Percentiles rank a stretch among this genome's conserved stretches.
phyloP scores from a whole-genome alignment of 345 rosid genomes.

The Erucastrum elatum region DNA sequence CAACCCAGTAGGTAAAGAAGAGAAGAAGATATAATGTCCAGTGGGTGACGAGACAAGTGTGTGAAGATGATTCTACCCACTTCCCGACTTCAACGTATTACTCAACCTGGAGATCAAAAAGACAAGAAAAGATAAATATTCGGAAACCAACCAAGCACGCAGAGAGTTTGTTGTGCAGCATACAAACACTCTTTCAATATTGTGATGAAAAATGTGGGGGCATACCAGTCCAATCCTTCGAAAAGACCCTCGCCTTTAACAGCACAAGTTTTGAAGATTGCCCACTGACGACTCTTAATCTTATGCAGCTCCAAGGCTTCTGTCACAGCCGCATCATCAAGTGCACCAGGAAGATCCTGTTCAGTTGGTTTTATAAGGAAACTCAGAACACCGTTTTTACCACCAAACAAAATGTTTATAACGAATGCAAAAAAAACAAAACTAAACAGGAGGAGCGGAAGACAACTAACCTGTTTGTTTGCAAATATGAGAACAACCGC shows the following conservation, averaged over 20 bases:
- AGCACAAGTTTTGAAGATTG: slow-evolving; percentile 69
- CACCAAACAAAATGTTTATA: no score
- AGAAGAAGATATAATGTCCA: slow-evolving; percentile 29
- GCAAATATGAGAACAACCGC: slow-evolving; percentile 58
- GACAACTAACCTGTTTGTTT: slow-evolving; percentile 54
- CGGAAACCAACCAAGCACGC: neutral
- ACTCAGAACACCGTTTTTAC: neutral
- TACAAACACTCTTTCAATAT: neutral
- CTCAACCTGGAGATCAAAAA: slow-evolving; percentile 53
- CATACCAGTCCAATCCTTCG: slow-evolving; percentile 67
- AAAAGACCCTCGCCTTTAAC: slow-evolving; percentile 64
- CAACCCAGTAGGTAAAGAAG: slow-evolving; percentile 20
- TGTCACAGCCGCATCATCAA: slow-evolving; percentile 61
- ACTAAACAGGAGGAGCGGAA: slow-evolving; percentile 25
- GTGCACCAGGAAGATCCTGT: slow-evolving; percentile 66
- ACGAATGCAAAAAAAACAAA: neutral
- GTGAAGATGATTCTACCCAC: slow-evolving; percentile 34
- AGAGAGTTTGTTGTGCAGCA: neutral
- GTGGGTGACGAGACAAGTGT: neutral
- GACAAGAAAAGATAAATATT: neutral
- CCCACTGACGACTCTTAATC: slow-evolving; percentile 64
- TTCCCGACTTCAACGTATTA: slow-evolving; percentile 56
- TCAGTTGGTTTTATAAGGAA: neutral
- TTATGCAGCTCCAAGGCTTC: slow-evolving; percentile 65
- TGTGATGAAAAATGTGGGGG: neutral